Evolutionary conservation across 768 basidiomycete genomes (phyloP), one percentile per base, ranked within the genome.

Genomic region (Russula sp.): DNA sequence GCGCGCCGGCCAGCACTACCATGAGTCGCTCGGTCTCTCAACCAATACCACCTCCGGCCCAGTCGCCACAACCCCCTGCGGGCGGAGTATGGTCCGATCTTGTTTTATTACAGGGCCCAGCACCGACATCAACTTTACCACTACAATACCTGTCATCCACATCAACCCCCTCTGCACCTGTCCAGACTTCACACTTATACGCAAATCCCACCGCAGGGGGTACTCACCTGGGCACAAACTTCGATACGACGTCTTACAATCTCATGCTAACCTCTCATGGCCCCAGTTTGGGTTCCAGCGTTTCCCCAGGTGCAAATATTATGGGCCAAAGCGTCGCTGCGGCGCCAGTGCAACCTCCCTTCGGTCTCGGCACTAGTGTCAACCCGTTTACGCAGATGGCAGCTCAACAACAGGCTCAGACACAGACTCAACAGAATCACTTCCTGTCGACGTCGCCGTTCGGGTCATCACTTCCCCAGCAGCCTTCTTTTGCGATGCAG

Each of bases 11-110:
- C 5, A 16, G 36, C 7, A 38, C 50, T 13, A 42, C 70, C 22
- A 69, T 69, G 34, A 60, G 63, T 7, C 71, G 73, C 50, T 74
- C 74, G 0, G 59, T 60, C 13, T 76, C 78, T 7, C 78, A 78
- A n/a, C 75, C 77, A 42, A 36, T 38, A 38, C 1, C 66, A 72
- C n/a, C 68, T 32, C 39, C 38, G 22, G 7, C 61, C 13, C 66
- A 55, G 49, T 25, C 49, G 22, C 47, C 57, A 5, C 57, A 64
- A 51, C 13, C 59, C 16, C 38, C 63, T 42, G 22, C 59, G 14
- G 57, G 42, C 18, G 58, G 63, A 4, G 54, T 68, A 10, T 72
- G 70, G 68, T 64, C 67, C 46, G 68, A 70, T 32, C 66, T 72
- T n/a, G 59, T 64, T 18, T 60, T 65, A 10, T 63, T 71, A 11